Evolutionary conservation across 352 stramenopile species (phyloP).

Genomic region (Phytophthora megakarya): DNA sequence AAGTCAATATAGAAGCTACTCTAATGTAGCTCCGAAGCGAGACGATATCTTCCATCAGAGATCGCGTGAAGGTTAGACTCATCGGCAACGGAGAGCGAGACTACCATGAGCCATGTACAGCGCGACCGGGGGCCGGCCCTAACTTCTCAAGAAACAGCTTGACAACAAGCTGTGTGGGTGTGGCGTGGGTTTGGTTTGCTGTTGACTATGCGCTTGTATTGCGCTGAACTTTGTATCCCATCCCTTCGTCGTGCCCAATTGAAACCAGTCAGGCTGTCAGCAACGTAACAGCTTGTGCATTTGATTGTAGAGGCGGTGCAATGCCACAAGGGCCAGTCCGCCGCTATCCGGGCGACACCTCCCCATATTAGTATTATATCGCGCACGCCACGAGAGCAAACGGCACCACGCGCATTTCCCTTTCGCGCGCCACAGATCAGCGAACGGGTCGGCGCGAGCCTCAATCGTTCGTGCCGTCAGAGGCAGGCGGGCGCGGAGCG

Average conservation of each 20-base stretch:
- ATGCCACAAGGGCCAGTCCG: conserved; percentile 30
- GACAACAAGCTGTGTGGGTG: not conserved
- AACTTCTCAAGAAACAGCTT: conserved; percentile 23
- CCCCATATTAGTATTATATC: not conserved
- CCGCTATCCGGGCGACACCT: conserved; percentile 14
- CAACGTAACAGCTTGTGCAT: conserved; percentile 29
- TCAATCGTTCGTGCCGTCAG: conserved; percentile 18
- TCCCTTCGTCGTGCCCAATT: conserved; percentile 1
- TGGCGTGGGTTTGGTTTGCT: not conserved
- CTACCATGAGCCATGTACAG: no score
- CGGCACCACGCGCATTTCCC: conserved; percentile 17
- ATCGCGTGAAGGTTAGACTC: no score
- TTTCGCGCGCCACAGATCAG: conserved; percentile 19
- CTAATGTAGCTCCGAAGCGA: no score
- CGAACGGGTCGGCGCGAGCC: conserved; percentile 11
- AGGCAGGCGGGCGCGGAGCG: no score
- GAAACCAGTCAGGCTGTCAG: conserved; percentile 11
- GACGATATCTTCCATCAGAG: no score
- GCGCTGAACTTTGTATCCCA: conserved; percentile 12
- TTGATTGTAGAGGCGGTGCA: conserved; percentile 28
- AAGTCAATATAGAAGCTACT: not conserved
- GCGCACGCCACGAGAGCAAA: conserved; percentile 1
- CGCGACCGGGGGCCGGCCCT: not conserved
- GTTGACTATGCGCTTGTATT: not conserved
- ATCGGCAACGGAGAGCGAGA: not conserved